These are phyloP conservation scores for Trichoderma oligosporum DNA, from an alignment of 2,329 filamentous ascomycete genomes.

Conservation along the genomic window DNA sequence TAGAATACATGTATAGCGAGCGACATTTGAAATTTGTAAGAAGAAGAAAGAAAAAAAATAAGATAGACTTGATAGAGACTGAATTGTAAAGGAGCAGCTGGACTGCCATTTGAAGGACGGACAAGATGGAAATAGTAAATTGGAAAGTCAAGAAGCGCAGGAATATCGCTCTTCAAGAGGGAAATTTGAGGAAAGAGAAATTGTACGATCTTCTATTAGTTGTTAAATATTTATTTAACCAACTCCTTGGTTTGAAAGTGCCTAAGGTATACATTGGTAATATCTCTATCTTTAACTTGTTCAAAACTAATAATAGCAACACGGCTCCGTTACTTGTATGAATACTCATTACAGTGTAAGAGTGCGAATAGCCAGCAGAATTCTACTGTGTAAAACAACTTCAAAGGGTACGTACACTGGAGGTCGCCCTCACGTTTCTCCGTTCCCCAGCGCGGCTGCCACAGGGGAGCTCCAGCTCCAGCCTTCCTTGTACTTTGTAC, in stretches of 20 bases:
- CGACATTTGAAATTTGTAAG: background rate
- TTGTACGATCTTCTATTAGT: background rate
- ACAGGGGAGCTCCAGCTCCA: constrained; percentile 28
- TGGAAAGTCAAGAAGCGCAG: background rate
- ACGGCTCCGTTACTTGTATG: too few species aligned
- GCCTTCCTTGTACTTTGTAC: constrained; percentile 25
- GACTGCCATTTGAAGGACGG: constrained; percentile 5
- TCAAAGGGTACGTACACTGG: background rate
- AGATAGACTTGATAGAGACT: constrained; percentile 10
- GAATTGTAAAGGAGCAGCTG: constrained; percentile 11
- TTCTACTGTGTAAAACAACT: background rate
- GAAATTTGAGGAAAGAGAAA: background rate
- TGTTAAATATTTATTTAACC: background rate
- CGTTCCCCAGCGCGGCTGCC: constrained; percentile 22
- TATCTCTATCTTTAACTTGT: background rate
- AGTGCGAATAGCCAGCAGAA: background rate
- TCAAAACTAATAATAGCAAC: constrained; percentile 3
- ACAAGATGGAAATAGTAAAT: background rate
- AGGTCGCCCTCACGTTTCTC: constrained; percentile 29
- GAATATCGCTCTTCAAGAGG: background rate
- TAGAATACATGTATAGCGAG: constrained; percentile 11
- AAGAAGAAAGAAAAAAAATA: background rate
- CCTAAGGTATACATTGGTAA: background rate
- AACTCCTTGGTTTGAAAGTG: too few species aligned
- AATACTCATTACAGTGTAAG: background rate